Conservation (phyloP, 805 yeast genomes). For the Candida ortonii region DNA sequence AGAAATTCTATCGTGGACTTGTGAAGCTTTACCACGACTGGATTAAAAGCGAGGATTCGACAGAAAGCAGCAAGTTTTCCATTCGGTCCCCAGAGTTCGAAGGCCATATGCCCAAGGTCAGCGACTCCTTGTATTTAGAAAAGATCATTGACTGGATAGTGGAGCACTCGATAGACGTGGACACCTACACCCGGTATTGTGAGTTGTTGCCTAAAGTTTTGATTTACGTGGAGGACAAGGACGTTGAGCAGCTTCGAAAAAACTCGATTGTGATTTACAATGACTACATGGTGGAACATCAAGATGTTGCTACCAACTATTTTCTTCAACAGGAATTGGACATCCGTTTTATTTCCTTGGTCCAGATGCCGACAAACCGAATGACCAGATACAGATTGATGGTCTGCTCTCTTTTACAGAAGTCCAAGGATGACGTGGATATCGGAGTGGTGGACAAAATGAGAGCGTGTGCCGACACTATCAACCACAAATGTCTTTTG, state of each 20-base stretch:
- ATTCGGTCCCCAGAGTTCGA: slow-evolving; percentile 27
- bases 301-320: slow-evolving; percentile 22
- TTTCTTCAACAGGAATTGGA: slow-evolving; percentile 44
- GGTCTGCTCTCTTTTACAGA: slow-evolving; percentile 40
- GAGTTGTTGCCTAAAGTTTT: slow-evolving; percentile 23
- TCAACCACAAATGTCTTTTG: slow-evolving; percentile 21
- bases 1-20: slow-evolving; percentile 28
- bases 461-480: slow-evolving; percentile 26
- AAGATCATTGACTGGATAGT: slow-evolving; percentile 20
- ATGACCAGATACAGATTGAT: slow-evolving; percentile 49
- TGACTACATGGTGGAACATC: slow-evolving; percentile 29
- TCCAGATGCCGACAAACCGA: slow-evolving; percentile 53
- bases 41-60: slow-evolving; percentile 16
- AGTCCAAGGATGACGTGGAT: slow-evolving; percentile 24
- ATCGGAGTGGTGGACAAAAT: slow-evolving; percentile 23
- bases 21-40: slow-evolving; percentile 22
- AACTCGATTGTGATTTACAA: slow-evolving; percentile 21
- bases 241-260: slow-evolving; percentile 26
- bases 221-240: slow-evolving; percentile 19
- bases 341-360: slow-evolving; percentile 50
- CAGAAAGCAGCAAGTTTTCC: slow-evolving; percentile 14
- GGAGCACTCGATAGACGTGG: slow-evolving; percentile 22
- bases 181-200: slow-evolving; percentile 27
- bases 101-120: slow-evolving; percentile 19
- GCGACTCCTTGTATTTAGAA: slow-evolving; percentile 21